Percentiles rank a stretch among this genome's conserved stretches.
phyloP scores from a whole-genome alignment of 371 early-diverging fungal genomes.

The Mucor saturninus region DNA sequence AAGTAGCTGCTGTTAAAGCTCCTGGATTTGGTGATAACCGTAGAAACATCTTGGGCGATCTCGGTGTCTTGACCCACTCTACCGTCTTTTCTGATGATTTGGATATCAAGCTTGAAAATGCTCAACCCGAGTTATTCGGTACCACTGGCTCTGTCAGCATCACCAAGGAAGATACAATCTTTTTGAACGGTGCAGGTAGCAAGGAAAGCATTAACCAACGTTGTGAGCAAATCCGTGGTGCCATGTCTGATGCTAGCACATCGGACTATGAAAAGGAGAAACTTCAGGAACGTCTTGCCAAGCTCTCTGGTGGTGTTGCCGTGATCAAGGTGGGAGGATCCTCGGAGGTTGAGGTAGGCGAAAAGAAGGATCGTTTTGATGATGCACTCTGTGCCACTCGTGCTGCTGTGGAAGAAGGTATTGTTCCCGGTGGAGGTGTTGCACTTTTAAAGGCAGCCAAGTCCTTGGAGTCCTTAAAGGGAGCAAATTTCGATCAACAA shows the following conservation, averaged over 20 bases:
- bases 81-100: slow-evolving; percentile 96
- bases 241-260: slow-evolving; percentile 78
- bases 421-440: slow-evolving; percentile 97
- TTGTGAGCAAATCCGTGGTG: slow-evolving; percentile 94
- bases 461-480: slow-evolving; percentile 77
- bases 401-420: slow-evolving; percentile 98
- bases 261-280: slow-evolving; percentile 98
- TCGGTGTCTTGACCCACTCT: slow-evolving; percentile 93
- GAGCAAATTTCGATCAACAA: slow-evolving; percentile 96
- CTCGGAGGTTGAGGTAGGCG: slow-evolving; percentile 98
- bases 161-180: slow-evolving; percentile 98
- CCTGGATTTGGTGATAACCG: slow-evolving; percentile 99
- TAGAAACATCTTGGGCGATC: slow-evolving; percentile 95
- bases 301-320: slow-evolving; percentile 97
- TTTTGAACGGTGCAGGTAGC: slow-evolving; percentile 93
- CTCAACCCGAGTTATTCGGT: slow-evolving; percentile 88
- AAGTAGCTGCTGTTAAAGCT: slow-evolving; percentile 96
- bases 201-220: slow-evolving; percentile 88
- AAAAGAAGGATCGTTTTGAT: slow-evolving; percentile 97
- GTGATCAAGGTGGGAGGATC: slow-evolving; percentile 97
- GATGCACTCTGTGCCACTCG: slow-evolving; percentile 98
- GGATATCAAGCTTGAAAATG: slow-evolving; percentile 94
- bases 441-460: slow-evolving; percentile 93
- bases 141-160: slow-evolving; percentile 86
- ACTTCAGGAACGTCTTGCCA: slow-evolving; percentile 97